Evolutionary conservation across 495 filamentous ascomycete species (phyloP).

Genomic region (Cairneyella variabilis): DNA sequence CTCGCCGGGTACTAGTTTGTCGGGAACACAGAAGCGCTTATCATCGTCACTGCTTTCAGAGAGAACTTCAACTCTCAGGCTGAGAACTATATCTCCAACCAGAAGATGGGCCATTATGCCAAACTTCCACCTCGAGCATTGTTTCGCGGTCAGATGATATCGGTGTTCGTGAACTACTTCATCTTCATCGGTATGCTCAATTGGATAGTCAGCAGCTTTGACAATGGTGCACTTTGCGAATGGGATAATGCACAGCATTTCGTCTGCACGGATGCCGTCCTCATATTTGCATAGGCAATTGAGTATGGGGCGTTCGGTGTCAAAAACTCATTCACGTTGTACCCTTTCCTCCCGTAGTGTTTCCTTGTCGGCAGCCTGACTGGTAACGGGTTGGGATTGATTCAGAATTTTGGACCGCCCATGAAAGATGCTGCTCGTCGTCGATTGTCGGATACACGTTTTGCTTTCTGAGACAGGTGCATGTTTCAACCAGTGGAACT

Average conservation of each 20-base stretch:
- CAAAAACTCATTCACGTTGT: not conserved
- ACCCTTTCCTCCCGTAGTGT: not conserved
- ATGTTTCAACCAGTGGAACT: not conserved
- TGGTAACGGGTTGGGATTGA: not conserved
- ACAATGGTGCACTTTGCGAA: not conserved
- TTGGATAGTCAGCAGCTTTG: not conserved
- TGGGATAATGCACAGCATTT: not conserved
- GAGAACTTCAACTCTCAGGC: not conserved
- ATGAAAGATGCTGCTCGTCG: not conserved
- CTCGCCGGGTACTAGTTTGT: too few relatives aligned
- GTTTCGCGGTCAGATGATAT: not conserved
- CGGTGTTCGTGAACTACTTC: not conserved
- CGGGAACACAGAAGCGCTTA: too few relatives aligned
- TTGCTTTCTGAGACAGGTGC: not conserved
- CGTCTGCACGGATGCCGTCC: not conserved
- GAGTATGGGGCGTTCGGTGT: not conserved
- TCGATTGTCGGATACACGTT: not conserved
- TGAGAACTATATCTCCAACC: constrained; percentile 40
- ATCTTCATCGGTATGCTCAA: not conserved
- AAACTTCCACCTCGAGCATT: constrained; percentile 45
- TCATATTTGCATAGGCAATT: not conserved
- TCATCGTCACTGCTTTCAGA: too few relatives aligned
- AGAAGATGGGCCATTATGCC: constrained; percentile 63
- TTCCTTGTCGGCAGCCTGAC: not conserved
- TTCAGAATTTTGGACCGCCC: not conserved